Evolutionary conservation across 208 protist genomes (phyloP), one percentile per base, ranked within the genome.

Genomic region (Blastocrithidia nonstop): DNA sequence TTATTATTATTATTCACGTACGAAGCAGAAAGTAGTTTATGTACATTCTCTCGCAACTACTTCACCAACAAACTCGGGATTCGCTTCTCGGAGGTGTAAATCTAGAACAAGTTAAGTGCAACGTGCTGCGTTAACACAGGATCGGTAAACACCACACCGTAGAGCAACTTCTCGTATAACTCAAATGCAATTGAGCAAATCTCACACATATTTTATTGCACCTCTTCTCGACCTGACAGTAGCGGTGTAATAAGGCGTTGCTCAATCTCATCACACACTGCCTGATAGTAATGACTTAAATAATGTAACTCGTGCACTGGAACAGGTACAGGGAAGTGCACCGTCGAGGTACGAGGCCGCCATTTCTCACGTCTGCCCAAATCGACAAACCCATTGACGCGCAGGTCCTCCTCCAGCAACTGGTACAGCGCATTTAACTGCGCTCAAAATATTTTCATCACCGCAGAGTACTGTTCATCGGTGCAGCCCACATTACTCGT

Each of bases 231-330:
- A n/a, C 36, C 19, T 20, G 36, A 9, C 27, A 50, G 28, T 33
- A 11, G 27, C 15, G 8, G 36, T 9, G 5, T 20, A 4, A 41
- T 41, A 6, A 59, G 43, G 8, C 68, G 61, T 2, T 69, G 67
- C 5, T 82, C 17, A 17, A 69, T 69, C 28, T 89, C 75, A 19
- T 86, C 75, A 36, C 75, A 83, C 25, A 89, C 80, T 26, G 55
- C 80, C 17, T 83, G 66, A 47, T 81, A 89, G 53, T 76, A 83
- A 32, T 28, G 25, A 6, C 59, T 53, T 26, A 65, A 57, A n/a
- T 61, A 60, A 5, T 76, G 80, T 24, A 67, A 70, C n/a, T 51
- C 39, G 36, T 73, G 70, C 5, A 73, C 26, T 35, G 2, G 66
- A 71, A n/a, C 66, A 54, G n/a, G 22, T 39, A 29, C 49, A 66